phyloP scores from a whole-genome alignment of 2,329 filamentous ascomycete genomes.

The Colletotrichum simmondsii region DNA sequence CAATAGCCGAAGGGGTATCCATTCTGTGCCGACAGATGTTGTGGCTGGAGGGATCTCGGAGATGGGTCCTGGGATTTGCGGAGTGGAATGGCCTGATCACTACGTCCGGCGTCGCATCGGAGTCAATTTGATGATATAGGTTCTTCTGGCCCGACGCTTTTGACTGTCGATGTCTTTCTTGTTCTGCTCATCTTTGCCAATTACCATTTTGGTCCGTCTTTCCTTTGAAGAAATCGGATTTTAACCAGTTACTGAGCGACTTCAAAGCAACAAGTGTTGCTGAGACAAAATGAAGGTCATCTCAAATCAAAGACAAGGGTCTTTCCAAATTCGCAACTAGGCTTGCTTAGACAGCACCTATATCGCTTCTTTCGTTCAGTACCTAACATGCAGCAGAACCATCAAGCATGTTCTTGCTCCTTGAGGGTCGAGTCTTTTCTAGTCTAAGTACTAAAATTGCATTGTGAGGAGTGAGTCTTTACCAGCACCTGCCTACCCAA shows the following conservation, averaged over 20 bases:
- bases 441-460: neutral
- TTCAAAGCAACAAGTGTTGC: neutral
- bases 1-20: conserved; percentile 28
- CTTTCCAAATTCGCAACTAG: neutral
- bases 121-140: neutral
- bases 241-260: neutral
- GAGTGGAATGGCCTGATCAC: conserved; percentile 29
- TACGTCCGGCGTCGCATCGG: conserved; percentile 1
- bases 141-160: neutral
- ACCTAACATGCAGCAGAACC: neutral
- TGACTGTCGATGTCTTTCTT: neutral
- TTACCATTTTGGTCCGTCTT: too few species aligned
- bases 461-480: neutral
- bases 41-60: conserved; percentile 21
- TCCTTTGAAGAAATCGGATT: neutral
- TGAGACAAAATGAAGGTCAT: neutral
- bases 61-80: conserved; percentile 4
- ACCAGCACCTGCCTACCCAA: neutral
- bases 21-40: conserved; percentile 25
- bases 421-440: neutral
- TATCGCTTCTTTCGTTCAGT: conserved; percentile 2
- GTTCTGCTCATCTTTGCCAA: neutral
- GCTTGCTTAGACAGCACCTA: neutral
- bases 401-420: neutral
- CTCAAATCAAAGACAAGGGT: conserved; percentile 8